Base-by-base conservation (phyloP, 495 filamentous ascomycete species). In the Xylaria curta region DNA sequence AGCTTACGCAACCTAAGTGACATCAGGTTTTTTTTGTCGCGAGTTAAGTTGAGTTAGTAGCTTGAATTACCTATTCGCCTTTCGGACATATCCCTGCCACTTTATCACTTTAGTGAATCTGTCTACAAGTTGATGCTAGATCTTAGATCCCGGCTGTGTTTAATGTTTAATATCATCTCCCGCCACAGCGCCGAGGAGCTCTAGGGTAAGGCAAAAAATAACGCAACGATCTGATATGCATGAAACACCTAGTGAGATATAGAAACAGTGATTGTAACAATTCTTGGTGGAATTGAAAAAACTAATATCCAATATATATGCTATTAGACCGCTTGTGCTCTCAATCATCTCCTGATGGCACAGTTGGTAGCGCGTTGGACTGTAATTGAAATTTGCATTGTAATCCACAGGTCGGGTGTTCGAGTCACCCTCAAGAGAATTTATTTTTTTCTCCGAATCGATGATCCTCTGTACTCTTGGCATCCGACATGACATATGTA, bases 361-460 rank as follows among this genome's bases (percentile, higher is more conserved):
- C 49, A 68, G 66, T 68, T 68, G 66, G 49, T 44, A 68, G 66
- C 49, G 66, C 51, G 66, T 56, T 68, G 66, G 66, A 58, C 66
- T 59, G 53, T 46, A 59, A 60, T 59, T 46, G 66, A 47, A 69
- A 69, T 49, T 26, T 56, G 53, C 53, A 56, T 69, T 59, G 40
- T 60, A 24, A 69, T 69, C 53, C 38, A 69, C 38, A 69, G 54
- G 54, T 69, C 53, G 66, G 24, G 40, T 60, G 66, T 60, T 46
- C 51, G 66, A 69, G 38, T 69, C 66, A 69, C 66, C 17, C 66
- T 60, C 66, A 49, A 54, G 51, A 59, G 66, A 60, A 12, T 12
- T 21, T 12, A 3, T 31, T 47, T 58, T 58, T 51, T 28, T 36
- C 24, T 31, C 28, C 4, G 12, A 31, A 12, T 56, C 5, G 17